These are phyloP conservation scores for Rusavskia elegans DNA, from an alignment of 495 filamentous ascomycete genomes.

Conservation along the genomic window DNA sequence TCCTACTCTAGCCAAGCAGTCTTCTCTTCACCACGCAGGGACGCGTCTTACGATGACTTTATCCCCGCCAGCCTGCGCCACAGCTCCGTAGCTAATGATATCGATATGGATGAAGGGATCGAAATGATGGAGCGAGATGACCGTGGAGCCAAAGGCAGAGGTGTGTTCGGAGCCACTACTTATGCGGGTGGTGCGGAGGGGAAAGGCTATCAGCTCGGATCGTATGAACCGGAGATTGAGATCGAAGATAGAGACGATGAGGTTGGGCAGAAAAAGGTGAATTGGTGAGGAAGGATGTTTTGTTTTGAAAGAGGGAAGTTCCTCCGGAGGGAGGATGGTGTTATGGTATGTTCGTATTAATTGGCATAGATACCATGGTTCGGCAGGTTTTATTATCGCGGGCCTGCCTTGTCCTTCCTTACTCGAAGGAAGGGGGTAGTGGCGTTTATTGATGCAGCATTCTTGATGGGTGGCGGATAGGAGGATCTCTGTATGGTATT, in stretches of 20 bases:
- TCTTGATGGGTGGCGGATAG: no score
- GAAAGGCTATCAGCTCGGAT: constrained; percentile 3
- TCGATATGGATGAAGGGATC: background rate
- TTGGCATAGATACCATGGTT: no score
- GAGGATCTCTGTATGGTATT: no score
- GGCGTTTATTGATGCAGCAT: no score
- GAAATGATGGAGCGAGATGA: background rate
- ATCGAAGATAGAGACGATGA: constrained; percentile 12
- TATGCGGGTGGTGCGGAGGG: constrained; percentile 4
- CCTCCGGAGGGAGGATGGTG: no score
- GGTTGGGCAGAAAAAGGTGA: constrained; percentile 3
- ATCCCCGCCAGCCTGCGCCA: constrained; percentile 7
- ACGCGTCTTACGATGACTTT: constrained; percentile 6
- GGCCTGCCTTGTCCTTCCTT: no score
- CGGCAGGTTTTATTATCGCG: no score
- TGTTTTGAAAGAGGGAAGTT: no score
- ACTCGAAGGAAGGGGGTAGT: no score
- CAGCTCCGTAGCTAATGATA: background rate
- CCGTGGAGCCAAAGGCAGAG: background rate
- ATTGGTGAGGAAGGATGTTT: background rate
- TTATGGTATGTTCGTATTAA: no score
- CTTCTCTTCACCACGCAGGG: background rate
- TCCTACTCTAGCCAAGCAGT: background rate
- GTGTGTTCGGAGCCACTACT: constrained; percentile 5
- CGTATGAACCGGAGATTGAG: constrained; percentile 6